Conservation (phyloP, 257 asterid genomes). For the Solanum megistacrolobum region DNA sequence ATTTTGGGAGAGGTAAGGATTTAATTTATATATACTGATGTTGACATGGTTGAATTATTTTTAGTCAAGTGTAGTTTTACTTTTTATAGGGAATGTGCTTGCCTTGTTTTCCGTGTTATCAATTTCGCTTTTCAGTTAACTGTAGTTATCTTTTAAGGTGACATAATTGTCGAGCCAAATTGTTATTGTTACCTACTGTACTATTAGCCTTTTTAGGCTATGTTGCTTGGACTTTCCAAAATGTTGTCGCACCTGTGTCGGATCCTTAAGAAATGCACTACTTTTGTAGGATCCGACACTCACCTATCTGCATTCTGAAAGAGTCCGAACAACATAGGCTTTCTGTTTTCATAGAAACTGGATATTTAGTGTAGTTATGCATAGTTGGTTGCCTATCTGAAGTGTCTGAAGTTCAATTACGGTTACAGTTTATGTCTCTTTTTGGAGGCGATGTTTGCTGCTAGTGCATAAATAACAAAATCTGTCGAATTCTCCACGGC, state of each 20-base stretch:
- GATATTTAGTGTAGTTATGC: neutral
- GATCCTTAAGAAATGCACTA: neutral
- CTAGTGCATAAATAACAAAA: neutral
- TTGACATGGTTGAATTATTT: neutral
- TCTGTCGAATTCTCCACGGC: neutral
- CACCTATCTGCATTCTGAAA: neutral
- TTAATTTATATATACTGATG: neutral
- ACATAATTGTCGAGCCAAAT: neutral
- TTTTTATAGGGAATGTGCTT: neutral
- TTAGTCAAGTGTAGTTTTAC: neutral
- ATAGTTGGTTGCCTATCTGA: neutral
- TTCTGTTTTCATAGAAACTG: neutral
- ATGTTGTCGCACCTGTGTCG: neutral
- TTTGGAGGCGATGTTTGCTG: neutral
- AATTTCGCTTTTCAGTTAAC: neutral
- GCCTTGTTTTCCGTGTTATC: neutral
- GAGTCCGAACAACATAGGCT: neutral
- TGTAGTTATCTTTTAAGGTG: neutral
- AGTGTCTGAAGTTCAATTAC: neutral
- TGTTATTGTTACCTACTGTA: neutral
- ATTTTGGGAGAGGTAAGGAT: slow-evolving; percentile 46
- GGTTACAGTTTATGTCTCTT: neutral
- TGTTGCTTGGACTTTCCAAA: neutral
- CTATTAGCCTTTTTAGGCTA: neutral
- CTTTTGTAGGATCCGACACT: neutral